Conservation (phyloP, 208 protist genomes). For the Trypanosoma melophagium region DNA sequence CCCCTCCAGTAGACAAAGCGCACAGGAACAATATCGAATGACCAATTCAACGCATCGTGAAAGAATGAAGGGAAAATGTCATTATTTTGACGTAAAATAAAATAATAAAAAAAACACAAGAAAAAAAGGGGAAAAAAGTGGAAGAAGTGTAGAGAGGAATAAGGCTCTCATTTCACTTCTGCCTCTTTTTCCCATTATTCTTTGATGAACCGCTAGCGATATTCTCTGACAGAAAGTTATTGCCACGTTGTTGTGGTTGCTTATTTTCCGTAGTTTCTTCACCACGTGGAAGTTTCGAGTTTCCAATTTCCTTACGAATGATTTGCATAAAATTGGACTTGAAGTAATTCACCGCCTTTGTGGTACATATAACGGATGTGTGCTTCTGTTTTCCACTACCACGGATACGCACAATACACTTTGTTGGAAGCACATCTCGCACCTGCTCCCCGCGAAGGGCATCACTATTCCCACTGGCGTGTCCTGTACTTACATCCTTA, state of each 20-base stretch:
- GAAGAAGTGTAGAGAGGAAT: too few species aligned
- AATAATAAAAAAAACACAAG: not conserved
- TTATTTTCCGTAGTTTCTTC: slow-evolving; percentile 16
- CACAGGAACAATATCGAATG: not conserved
- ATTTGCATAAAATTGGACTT: slow-evolving; percentile 74
- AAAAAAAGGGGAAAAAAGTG: slow-evolving; percentile 6
- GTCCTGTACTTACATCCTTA: not conserved
- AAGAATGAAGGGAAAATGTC: too few species aligned
- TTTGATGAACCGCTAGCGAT: slow-evolving; percentile 8
- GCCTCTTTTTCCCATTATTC: slow-evolving; percentile 6
- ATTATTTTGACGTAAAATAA: not conserved
- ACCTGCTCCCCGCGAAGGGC: not conserved
- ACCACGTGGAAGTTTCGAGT: slow-evolving; percentile 50
- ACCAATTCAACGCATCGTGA: not conserved
- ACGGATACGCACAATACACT: slow-evolving; percentile 76
- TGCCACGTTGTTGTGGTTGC: slow-evolving; percentile 15
- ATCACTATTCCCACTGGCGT: not conserved
- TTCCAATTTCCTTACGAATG: slow-evolving; percentile 63
- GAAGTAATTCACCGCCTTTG: slow-evolving; percentile 78
- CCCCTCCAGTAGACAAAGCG: not conserved
- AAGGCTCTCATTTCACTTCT: slow-evolving; percentile 6
- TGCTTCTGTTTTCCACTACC: slow-evolving; percentile 64
- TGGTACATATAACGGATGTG: slow-evolving; percentile 48
- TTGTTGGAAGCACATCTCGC: slow-evolving; percentile 42
- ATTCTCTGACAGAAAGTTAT: not conserved